phyloP scores from a whole-genome alignment of 345 rosid species.

The Eutrema japonicum region DNA sequence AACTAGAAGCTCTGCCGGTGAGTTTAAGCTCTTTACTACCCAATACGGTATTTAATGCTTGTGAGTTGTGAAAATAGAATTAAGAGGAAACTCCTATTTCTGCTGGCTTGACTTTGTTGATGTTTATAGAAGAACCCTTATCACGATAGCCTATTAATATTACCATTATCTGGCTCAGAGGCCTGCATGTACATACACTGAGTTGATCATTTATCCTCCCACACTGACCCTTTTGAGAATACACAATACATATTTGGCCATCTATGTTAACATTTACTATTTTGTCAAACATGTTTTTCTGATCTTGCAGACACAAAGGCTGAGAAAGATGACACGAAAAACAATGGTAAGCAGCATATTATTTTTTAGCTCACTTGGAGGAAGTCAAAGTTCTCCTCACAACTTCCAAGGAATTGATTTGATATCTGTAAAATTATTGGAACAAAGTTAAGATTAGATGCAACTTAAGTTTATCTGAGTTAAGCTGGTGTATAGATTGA shows the following conservation, averaged over 20 bases:
- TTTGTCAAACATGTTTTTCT: constrained; percentile 33
- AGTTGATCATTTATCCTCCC: not conserved
- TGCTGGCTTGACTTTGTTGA: constrained; percentile 1
- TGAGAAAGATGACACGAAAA: constrained; percentile 86
- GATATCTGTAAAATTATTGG: constrained; percentile 3
- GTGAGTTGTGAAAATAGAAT: not conserved
- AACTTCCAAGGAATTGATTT: constrained; percentile 9
- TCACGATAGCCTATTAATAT: not conserved
- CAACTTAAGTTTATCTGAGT: not conserved
- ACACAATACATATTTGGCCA: not conserved
- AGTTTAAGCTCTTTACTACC: constrained; percentile 28
- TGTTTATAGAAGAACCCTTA: not conserved
- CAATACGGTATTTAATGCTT: not conserved
- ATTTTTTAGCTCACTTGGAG: not conserved
- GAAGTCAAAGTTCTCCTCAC: constrained; percentile 13
- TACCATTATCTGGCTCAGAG: not conserved
- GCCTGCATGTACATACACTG: constrained; percentile 2
- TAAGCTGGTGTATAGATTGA: constrained; percentile 24
- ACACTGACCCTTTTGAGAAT: constrained; percentile 5
- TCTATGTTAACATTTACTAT: not conserved
- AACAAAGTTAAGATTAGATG: not conserved
- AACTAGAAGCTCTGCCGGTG: constrained; percentile 66
- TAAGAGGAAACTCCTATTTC: not conserved
- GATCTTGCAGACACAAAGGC: constrained; percentile 65
- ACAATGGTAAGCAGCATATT: constrained; percentile 53